Conservation (phyloP, 768 basidiomycete genomes). For the Piloderma croceum region DNA sequence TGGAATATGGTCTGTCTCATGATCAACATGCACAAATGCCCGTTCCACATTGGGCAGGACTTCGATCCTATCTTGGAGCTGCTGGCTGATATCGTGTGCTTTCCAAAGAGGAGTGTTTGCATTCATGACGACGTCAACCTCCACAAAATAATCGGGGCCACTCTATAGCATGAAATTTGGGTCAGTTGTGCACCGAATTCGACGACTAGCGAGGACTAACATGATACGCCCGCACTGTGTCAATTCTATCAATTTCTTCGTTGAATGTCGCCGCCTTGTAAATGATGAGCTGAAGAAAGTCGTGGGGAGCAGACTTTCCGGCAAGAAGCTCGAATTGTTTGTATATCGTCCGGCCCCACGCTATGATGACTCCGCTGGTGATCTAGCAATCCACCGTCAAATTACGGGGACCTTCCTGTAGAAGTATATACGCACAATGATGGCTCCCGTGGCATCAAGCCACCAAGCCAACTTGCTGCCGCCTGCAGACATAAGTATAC, state of each 20-base stretch:
- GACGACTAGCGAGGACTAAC: no score
- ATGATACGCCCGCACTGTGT: slow-evolving; percentile 92
- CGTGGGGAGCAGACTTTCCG: slow-evolving; percentile 87
- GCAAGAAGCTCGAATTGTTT: slow-evolving; percentile 81
- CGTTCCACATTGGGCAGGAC: slow-evolving; percentile 84
- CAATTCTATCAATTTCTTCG: slow-evolving; percentile 78
- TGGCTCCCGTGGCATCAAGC: slow-evolving; percentile 74
- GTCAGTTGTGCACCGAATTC: no score
- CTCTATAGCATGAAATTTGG: slow-evolving; percentile 37
- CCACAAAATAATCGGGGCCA: slow-evolving; percentile 88
- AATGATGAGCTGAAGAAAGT: slow-evolving; percentile 84
- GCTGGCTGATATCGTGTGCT: slow-evolving; percentile 81
- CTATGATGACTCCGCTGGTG: slow-evolving; percentile 67
- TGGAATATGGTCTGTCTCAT: slow-evolving; percentile 77
- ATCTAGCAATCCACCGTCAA: slow-evolving; percentile 44
- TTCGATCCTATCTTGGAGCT: slow-evolving; percentile 85
- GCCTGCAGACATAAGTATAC: slow-evolving; percentile 77
- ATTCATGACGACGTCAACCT: slow-evolving; percentile 92
- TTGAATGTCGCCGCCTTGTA: slow-evolving; percentile 93
- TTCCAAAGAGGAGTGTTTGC: slow-evolving; percentile 84
- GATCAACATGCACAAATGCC: slow-evolving; percentile 93
- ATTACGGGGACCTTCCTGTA: no score
- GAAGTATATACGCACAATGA: slow-evolving; percentile 50
- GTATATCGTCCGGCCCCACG: slow-evolving; percentile 75
- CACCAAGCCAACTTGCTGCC: slow-evolving; percentile 79